Conservation (phyloP, 2,329 filamentous ascomycete genomes). For the Helotiales sp. region DNA sequence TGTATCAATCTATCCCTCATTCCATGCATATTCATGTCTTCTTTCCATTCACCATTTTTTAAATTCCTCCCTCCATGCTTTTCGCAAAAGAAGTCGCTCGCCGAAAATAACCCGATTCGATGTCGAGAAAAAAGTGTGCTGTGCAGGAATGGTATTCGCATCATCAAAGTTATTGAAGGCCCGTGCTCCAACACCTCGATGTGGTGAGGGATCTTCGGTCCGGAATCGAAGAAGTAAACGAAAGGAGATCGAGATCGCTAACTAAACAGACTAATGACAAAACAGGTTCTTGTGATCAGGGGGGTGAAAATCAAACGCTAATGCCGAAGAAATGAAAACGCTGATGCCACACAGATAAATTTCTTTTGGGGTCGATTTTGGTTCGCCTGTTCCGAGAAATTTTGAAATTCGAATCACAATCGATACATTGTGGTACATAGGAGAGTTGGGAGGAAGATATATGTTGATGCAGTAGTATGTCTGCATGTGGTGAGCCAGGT, state of each 20-base stretch:
- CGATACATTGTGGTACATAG: constrained; percentile 34
- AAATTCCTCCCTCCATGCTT: constrained; percentile 3
- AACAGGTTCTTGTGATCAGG: constrained; percentile 5
- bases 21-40: background rate
- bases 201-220: too few relatives aligned
- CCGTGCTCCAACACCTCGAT: background rate
- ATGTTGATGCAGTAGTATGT: constrained; percentile 2
- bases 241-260: constrained; percentile 27
- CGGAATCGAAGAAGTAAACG: constrained; percentile 12
- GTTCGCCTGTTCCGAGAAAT: constrained; percentile 9
- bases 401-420: constrained; percentile 16
- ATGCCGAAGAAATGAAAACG: constrained; percentile 27
- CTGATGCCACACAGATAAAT: constrained; percentile 29
- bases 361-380: constrained; percentile 15
- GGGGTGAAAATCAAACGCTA: constrained; percentile 25
- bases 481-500: background rate
- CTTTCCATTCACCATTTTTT: background rate
- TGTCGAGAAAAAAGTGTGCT: constrained; percentile 15
- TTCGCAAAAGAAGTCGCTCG: background rate
- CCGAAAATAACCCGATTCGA: background rate
- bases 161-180: constrained; percentile 5
- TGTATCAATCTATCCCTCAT: constrained; percentile 16
- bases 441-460: constrained; percentile 13
- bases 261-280: constrained; percentile 22
- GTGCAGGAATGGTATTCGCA: constrained; percentile 26